Evolutionary conservation across 2,329 filamentous ascomycete genomes (phyloP).

Genomic region (Fonsecaea pedrosoi): DNA sequence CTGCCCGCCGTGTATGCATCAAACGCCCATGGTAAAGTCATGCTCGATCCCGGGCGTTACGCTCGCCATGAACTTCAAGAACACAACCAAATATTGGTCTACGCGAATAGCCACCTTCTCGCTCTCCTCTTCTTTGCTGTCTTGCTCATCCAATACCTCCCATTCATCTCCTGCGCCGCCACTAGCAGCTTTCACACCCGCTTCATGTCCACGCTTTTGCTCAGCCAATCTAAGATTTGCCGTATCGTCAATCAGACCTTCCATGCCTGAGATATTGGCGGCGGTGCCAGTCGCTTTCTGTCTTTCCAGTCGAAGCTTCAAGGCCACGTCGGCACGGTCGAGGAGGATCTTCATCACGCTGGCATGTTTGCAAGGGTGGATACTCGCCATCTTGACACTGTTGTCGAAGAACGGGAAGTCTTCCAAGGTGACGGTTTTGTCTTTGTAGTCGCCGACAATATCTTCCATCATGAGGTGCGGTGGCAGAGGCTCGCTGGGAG

Average conservation of each 20-base stretch:
- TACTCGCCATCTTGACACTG: constrained; percentile 91
- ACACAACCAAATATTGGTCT: constrained; percentile 60
- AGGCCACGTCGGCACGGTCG: constrained; percentile 89
- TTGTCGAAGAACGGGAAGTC: constrained; percentile 95
- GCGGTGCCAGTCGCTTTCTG: constrained; percentile 67
- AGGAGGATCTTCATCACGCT: constrained; percentile 97
- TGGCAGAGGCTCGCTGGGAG: constrained; percentile 78
- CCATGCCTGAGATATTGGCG: constrained; percentile 69
- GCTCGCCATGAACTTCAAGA: constrained; percentile 75
- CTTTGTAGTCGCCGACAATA: constrained; percentile 94
- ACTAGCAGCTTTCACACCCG: constrained; percentile 46
- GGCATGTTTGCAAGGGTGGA: constrained; percentile 97
- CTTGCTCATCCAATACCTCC: constrained; percentile 62
- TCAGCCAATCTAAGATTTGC: constrained; percentile 56
- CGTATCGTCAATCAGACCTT: constrained; percentile 84
- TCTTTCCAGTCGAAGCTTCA: constrained; percentile 87
- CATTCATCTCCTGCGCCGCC: constrained; percentile 64
- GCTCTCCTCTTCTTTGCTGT: constrained; percentile 55
- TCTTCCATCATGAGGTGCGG: constrained; percentile 94
- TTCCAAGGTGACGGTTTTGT: constrained; percentile 97
- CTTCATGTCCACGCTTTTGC: constrained; percentile 48
- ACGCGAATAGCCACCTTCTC: constrained; percentile 57
- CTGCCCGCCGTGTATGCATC: constrained; percentile 40
- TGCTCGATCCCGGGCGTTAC: constrained; percentile 98
- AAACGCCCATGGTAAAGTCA: constrained; percentile 96